Conservation (phyloP, 2,329 filamentous ascomycete species). For the Ceratocystis variospora region DNA sequence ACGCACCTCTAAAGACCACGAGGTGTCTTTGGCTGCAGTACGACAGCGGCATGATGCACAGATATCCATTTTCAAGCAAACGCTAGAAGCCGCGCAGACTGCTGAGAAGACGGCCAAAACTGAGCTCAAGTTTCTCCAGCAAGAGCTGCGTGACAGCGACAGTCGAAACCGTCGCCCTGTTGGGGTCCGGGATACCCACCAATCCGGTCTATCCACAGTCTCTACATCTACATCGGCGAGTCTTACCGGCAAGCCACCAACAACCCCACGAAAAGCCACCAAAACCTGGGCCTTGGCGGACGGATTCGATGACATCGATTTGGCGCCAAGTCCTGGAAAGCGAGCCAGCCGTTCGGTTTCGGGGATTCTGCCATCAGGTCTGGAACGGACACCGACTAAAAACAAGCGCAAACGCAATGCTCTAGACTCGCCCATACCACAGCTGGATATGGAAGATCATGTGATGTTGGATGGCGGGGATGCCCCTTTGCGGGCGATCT, state of each 20-base stretch:
- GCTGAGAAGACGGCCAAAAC: slow-evolving; percentile 42
- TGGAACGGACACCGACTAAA: slow-evolving; percentile 45
- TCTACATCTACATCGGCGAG: not conserved
- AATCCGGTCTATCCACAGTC: not conserved
- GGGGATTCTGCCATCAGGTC: not conserved
- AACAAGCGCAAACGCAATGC: slow-evolving; percentile 55
- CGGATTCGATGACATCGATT: slow-evolving; percentile 59
- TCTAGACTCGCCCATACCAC: slow-evolving; percentile 43
- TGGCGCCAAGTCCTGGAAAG: slow-evolving; percentile 41
- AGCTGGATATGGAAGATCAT: slow-evolving; percentile 37
- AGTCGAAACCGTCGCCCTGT: slow-evolving; percentile 21
- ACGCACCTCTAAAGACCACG: slow-evolving; percentile 46
- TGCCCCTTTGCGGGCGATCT: not conserved
- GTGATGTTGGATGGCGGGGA: not conserved
- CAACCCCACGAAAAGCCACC: slow-evolving; percentile 47
- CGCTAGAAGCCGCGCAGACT: slow-evolving; percentile 39
- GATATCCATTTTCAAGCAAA: slow-evolving; percentile 35
- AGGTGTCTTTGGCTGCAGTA: slow-evolving; percentile 49
- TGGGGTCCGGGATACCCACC: slow-evolving; percentile 28
- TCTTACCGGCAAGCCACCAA: slow-evolving; percentile 25
- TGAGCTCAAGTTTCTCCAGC: slow-evolving; percentile 57
- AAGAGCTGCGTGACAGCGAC: slow-evolving; percentile 50
- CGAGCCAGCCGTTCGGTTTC: slow-evolving; percentile 21
- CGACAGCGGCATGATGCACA: slow-evolving; percentile 48
- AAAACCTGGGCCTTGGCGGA: slow-evolving; percentile 51